Base-by-base conservation (phyloP, 2,329 filamentous ascomycete species). In the Aspergillus texensis region DNA sequence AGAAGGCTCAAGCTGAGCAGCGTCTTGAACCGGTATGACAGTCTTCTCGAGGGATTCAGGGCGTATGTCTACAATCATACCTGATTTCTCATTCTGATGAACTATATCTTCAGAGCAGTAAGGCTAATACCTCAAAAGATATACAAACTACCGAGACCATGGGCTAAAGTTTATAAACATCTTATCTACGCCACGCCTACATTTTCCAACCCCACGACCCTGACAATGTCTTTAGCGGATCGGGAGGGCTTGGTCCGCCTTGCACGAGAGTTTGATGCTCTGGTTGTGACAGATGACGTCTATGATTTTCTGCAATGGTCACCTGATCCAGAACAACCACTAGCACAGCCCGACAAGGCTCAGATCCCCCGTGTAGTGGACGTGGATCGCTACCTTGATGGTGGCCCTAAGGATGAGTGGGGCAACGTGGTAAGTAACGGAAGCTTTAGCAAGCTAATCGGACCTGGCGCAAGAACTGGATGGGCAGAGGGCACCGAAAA, bases 241-340 rank as follows among this genome's bases (percentile, higher is more conserved):
- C 86, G 95, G 4, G 80, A 88, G 66, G 82, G 82, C 12, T 84
- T 98, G 4, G 88, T 98, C 28, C 81, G 82, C n/a, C 78, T 97
- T 8, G 94, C 94, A 0, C 85, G 94, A 62, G 83, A 88, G 63
- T 88, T 90, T 75, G 89, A 98, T 75, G 92, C 92, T 8, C 84
- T 98, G n/a, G 79, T 97, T 61, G 84, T 97, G 32, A 87, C 87
- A 56, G 94, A 98, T 79, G 95, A 99, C 76, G 93, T 98, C 11
- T 99, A 99, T 75, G 94, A 98, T 76, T 90, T 94, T 68, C 83
- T 98, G 6, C 91, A 94, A 74, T 97, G 93, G 92, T 85, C 87
- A 2, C 71, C 81, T 0, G 73, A 79, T 52, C 43, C 69, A 0
- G 61, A 63, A n/a, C 57, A 43, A 14, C 52, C 62, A 54, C 28